A percentile compares a stretch with the other conserved stretches of the same genome.
These are phyloP conservation scores for Lenzites betulinus DNA, from an alignment of 768 basidiomycete species.

Conservation along the genomic window DNA sequence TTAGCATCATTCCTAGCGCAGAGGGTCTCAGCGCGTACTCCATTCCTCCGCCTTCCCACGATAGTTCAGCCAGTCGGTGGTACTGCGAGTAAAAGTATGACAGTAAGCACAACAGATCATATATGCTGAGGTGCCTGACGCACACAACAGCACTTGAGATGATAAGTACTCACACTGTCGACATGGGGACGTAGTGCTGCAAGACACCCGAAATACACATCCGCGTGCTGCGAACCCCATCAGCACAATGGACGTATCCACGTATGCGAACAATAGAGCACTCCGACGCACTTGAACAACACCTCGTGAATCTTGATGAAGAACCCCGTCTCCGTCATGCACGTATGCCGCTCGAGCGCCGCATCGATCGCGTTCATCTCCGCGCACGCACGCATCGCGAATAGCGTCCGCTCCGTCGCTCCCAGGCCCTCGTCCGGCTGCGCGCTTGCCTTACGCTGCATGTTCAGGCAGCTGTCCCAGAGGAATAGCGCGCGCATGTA, in stretches of 20 bases:
- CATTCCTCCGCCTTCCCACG: not conserved
- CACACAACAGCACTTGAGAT: too few relatives aligned
- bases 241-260: not conserved
- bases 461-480: conserved; percentile 71
- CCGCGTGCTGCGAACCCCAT: conserved; percentile 48
- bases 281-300: conserved; percentile 77
- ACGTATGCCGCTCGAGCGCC: conserved; percentile 62
- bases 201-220: conserved; percentile 73
- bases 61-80: not conserved
- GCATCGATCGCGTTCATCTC: conserved; percentile 67
- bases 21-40: not conserved
- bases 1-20: too few relatives aligned
- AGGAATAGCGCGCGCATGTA: conserved; percentile 67
- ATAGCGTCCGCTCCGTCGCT: conserved; percentile 51
- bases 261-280: not conserved
- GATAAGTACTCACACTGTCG: not conserved
- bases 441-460: conserved; percentile 45
- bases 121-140: too few relatives aligned
- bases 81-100: not conserved
- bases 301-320: conserved; percentile 71
- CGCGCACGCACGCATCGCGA: conserved; percentile 67
- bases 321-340: conserved; percentile 63
- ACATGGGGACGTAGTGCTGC: conserved; percentile 46
- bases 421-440: conserved; percentile 34
- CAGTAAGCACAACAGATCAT: too few relatives aligned